phyloP scores from a whole-genome alignment of 768 basidiomycete species.

The Kondoa malvinella region DNA sequence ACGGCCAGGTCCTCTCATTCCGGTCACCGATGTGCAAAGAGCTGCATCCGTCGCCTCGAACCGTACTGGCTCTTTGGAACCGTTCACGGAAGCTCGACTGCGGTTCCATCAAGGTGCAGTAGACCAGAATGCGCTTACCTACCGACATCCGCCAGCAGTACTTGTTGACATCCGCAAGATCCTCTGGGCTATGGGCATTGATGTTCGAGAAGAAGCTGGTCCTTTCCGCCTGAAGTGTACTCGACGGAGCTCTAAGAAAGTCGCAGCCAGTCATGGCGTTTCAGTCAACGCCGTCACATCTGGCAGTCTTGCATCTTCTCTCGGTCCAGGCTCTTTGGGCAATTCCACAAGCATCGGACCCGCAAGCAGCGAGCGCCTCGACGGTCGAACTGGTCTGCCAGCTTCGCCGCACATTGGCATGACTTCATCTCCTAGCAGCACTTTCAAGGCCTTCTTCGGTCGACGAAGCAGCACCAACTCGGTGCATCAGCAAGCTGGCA shows the following conservation, averaged over 20 bases:
- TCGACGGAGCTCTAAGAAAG: conserved; percentile 51
- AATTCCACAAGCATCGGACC: neutral
- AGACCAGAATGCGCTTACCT: conserved; percentile 76
- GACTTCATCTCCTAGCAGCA: conserved; percentile 18
- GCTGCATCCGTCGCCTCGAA: neutral
- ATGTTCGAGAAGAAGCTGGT: conserved; percentile 57
- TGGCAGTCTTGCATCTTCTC: neutral
- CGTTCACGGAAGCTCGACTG: conserved; percentile 39
- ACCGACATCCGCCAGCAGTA: conserved; percentile 63
- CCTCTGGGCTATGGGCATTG: conserved; percentile 74
- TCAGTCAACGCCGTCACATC: neutral
- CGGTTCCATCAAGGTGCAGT: conserved; percentile 83
- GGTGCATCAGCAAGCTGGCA: neutral
- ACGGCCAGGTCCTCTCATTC: neutral
- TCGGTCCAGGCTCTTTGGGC: neutral
- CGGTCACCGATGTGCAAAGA: neutral
- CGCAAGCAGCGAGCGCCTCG: conserved; percentile 1
- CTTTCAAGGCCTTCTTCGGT: conserved; percentile 18
- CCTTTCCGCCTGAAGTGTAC: conserved; percentile 82
- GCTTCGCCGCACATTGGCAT: conserved; percentile 7
- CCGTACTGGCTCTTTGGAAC: conserved; percentile 12
- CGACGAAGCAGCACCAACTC: conserved; percentile 16
- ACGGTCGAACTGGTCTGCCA: neutral
- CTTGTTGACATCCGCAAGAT: conserved; percentile 68
- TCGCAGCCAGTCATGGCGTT: conserved; percentile 19